phyloP scores from a whole-genome alignment of 306 rosid species.

The Hippophae gyantsensis region DNA sequence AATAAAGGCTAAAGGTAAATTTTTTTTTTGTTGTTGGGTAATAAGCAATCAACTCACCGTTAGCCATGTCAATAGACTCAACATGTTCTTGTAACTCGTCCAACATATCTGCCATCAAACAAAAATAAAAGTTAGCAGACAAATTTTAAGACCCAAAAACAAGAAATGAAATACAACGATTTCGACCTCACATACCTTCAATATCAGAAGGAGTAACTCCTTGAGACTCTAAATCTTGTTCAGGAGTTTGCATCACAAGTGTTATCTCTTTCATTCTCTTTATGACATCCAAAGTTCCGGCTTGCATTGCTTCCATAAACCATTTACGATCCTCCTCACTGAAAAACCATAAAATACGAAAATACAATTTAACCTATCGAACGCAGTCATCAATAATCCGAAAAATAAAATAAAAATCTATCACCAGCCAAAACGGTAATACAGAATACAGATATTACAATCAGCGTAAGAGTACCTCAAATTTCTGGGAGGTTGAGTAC shows the following conservation, averaged over 20 bases:
- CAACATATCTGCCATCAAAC: slow-evolving; percentile 49
- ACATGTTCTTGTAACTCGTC: slow-evolving; percentile 95
- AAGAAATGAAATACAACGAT: neutral
- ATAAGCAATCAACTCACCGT: slow-evolving; percentile 38
- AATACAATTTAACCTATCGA: no score
- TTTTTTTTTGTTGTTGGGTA: no score
- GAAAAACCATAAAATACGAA: neutral
- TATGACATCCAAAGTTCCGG: slow-evolving; percentile 61
- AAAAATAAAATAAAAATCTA: neutral
- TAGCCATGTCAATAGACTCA: slow-evolving; percentile 92
- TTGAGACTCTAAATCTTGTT: slow-evolving; percentile 70
- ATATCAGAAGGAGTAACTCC: slow-evolving; percentile 63
- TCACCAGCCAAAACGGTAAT: neutral
- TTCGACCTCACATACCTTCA: slow-evolving; percentile 43
- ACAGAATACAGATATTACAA: no score
- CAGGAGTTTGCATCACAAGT: slow-evolving; percentile 81
- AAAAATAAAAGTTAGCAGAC: neutral
- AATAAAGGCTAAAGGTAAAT: no score
- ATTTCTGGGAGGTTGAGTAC: slow-evolving; percentile 50
- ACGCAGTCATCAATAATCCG: neutral
- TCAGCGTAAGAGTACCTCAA: slow-evolving; percentile 32
- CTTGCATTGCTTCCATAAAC: slow-evolving; percentile 94
- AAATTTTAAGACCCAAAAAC: neutral
- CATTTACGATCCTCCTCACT: slow-evolving; percentile 86
- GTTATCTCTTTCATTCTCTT: slow-evolving; percentile 95